Percentiles rank a stretch among this genome's conserved stretches.
These are phyloP conservation scores for Acacia concinna DNA, from an alignment of 331 rosid species.

Conservation along the genomic window DNA sequence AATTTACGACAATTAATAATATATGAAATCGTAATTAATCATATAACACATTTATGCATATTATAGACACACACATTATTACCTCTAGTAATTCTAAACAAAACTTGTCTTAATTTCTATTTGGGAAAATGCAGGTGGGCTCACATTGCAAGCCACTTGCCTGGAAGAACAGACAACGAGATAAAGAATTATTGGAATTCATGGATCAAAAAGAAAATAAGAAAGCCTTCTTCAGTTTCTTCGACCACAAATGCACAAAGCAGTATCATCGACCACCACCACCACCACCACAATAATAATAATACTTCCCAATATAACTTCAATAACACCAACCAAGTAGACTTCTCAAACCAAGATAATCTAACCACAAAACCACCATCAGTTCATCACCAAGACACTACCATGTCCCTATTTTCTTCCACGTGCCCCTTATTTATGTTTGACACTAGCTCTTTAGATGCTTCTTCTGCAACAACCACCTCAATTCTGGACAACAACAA, in stretches of 20 bases:
- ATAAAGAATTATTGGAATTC: conserved; percentile 93
- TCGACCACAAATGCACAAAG: conserved; percentile 26
- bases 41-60: not conserved
- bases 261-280: conserved; percentile 13
- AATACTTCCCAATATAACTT: conserved; percentile 38
- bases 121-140: conserved; percentile 72
- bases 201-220: conserved; percentile 82
- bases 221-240: conserved; percentile 50
- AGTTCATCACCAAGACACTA: conserved; percentile 45
- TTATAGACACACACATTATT: not conserved
- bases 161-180: conserved; percentile 92
- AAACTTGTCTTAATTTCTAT: not conserved
- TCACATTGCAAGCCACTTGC: conserved; percentile 87
- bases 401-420: conserved; percentile 41
- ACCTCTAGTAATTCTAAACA: not conserved
- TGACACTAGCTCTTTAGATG: conserved; percentile 61
- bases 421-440: conserved; percentile 85
- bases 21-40: not conserved
- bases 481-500: conserved; percentile 29
- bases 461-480: conserved; percentile 38
- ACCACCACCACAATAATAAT: no score
- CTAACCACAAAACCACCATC: conserved; percentile 36
- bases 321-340: conserved; percentile 51
- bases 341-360: conserved; percentile 53
- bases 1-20: conserved; percentile 21